Evolutionary conservation across 371 early-diverging fungal species (phyloP).

Genomic region (Mucor velutinosus): DNA sequence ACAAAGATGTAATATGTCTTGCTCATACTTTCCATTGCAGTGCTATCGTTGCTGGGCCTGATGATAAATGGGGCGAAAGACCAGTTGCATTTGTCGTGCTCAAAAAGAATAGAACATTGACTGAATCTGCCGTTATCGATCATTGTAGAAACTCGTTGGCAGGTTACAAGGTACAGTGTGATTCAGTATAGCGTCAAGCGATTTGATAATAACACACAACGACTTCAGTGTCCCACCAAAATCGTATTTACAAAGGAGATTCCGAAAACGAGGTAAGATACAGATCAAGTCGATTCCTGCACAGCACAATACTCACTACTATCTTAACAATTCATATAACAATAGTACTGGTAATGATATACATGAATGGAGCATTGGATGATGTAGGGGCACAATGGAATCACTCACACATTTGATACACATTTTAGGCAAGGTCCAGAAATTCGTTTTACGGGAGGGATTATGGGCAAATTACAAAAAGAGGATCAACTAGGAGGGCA

Average conservation of each 20-base stretch:
- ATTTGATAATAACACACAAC: not conserved
- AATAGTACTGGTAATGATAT: constrained; percentile 30
- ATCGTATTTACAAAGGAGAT: constrained; percentile 28
- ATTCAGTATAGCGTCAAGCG: not conserved
- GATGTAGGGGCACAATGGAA: not conserved
- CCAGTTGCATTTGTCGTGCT: constrained; percentile 67
- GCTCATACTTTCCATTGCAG: constrained; percentile 9
- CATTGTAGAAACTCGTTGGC: constrained; percentile 57
- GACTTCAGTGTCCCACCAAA: constrained; percentile 33
- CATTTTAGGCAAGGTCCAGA: constrained; percentile 41
- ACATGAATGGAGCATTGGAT: not conserved
- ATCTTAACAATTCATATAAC: not conserved
- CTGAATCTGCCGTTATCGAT: constrained; percentile 36
- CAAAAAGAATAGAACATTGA: constrained; percentile 37
- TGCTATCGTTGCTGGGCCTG: constrained; percentile 65
- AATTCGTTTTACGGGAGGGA: constrained; percentile 25
- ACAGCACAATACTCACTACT: not conserved
- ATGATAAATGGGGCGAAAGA: constrained; percentile 73
- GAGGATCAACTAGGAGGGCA: constrained; percentile 20
- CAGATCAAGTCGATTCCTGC: not conserved
- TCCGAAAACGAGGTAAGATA: constrained; percentile 41
- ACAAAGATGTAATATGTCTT: not conserved
- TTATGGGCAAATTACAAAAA: constrained; percentile 30
- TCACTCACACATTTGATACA: not conserved
- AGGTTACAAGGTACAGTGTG: constrained; percentile 44